These are phyloP conservation scores for Durio zibethinus DNA, from an alignment of 345 rosid species.

Conservation along the genomic window DNA sequence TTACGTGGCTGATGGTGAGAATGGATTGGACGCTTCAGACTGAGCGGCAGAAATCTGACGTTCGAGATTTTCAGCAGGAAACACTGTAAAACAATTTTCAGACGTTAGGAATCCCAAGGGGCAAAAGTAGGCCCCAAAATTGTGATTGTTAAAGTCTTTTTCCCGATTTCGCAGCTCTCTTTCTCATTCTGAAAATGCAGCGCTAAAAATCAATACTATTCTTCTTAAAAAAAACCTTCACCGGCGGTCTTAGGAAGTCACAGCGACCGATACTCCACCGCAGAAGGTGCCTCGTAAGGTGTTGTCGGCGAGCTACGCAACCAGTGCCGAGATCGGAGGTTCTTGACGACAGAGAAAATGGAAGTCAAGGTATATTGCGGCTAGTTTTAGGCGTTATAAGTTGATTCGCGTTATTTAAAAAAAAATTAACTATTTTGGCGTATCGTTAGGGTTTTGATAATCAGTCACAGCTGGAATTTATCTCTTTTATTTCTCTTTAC, in stretches of 20 bases:
- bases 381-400: not conserved
- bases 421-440: not conserved
- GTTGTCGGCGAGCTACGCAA: constrained; percentile 36
- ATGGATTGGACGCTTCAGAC: constrained; percentile 3
- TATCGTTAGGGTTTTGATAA: not conserved
- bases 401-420: not conserved
- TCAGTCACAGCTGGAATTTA: not conserved
- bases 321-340: constrained; percentile 29
- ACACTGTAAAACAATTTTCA: not conserved
- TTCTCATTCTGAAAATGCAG: constrained; percentile 49
- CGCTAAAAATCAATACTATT: constrained; percentile 76
- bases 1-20: not conserved
- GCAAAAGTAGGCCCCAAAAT: constrained; percentile 46
- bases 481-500: not conserved
- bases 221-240: constrained; percentile 60
- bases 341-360: constrained; percentile 38
- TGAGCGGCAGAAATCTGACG: not conserved
- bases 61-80: not conserved
- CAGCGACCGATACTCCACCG: constrained; percentile 85
- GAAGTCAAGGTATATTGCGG: constrained; percentile 42
- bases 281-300: constrained; percentile 82
- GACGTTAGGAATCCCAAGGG: not conserved
- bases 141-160: constrained; percentile 2
- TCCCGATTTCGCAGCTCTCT: constrained; percentile 6
- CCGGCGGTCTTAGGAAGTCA: constrained; percentile 46